phyloP scores from a whole-genome alignment of 1,139 yeast genomes.

The Suhomyces guaymorum region DNA sequence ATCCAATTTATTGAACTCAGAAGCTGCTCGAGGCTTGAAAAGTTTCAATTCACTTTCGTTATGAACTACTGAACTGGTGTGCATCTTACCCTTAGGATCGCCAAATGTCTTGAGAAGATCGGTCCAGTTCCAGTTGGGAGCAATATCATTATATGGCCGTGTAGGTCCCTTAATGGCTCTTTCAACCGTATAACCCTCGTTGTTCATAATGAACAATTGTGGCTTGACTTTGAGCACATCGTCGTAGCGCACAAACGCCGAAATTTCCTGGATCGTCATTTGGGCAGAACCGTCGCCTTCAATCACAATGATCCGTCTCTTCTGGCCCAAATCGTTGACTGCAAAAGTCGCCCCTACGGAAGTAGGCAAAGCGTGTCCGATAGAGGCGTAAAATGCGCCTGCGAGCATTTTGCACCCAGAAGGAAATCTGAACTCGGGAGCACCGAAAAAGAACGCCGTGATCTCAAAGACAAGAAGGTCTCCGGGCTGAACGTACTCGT shows the following conservation, averaged over 20 bases:
- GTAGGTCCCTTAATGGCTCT: constrained; percentile 78
- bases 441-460: constrained; percentile 73
- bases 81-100: constrained; percentile 42
- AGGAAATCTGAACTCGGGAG: constrained; percentile 64
- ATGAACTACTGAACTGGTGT: constrained; percentile 35
- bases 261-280: constrained; percentile 82
- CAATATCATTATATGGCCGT: constrained; percentile 76
- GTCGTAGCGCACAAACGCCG: constrained; percentile 59
- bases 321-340: constrained; percentile 49
- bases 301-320: constrained; percentile 62
- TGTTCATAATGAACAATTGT: constrained; percentile 69
- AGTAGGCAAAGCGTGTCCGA: constrained; percentile 86
- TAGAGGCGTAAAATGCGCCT: constrained; percentile 77
- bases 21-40: constrained; percentile 14
- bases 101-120: constrained; percentile 68
- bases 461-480: constrained; percentile 76
- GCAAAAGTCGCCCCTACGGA: constrained; percentile 79
- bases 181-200: constrained; percentile 86
- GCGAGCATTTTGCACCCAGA: constrained; percentile 50
- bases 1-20: constrained; percentile 33
- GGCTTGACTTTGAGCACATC: constrained; percentile 48
- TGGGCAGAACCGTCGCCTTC: constrained; percentile 94
- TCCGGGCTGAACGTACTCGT: constrained; percentile 48
- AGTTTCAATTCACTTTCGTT: constrained; percentile 31
- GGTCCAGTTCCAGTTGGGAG: constrained; percentile 79